A percentile compares a stretch with the other conserved stretches of the same genome.
phyloP scores from a whole-genome alignment of 192 early-diverging fungal species.

The Ambispora gerdemannii region DNA sequence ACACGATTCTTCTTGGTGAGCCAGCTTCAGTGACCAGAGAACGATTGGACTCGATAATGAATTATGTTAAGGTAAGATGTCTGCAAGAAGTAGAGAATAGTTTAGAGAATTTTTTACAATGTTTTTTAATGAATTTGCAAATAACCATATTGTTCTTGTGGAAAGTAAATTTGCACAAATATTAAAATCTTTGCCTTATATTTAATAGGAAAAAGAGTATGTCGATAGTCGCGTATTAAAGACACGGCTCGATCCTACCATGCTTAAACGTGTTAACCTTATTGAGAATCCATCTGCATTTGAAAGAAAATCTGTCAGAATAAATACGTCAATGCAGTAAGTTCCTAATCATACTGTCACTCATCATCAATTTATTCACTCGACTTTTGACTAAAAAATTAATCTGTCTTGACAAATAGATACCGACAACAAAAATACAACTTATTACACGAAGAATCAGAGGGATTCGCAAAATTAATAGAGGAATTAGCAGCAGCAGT shows the following conservation, averaged over 20 bases:
- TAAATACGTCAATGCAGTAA: constrained; percentile 44
- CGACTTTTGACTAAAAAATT: background rate
- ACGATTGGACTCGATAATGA: background rate
- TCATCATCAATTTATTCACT: background rate
- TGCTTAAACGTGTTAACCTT: constrained; percentile 29
- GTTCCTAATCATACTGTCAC: background rate
- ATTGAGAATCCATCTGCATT: constrained; percentile 31
- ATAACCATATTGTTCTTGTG: background rate
- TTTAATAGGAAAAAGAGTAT: background rate
- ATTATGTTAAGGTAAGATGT: background rate
- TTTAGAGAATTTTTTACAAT: background rate
- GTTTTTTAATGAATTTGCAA: background rate
- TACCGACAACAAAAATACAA: constrained; percentile 87
- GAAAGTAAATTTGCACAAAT: background rate
- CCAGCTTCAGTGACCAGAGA: background rate
- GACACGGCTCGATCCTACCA: background rate
- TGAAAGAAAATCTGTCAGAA: constrained; percentile 32
- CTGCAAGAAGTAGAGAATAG: background rate
- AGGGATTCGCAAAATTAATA: constrained; percentile 77
- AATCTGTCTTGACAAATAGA: constrained; percentile 24
- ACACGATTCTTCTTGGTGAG: background rate
- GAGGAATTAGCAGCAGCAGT: constrained; percentile 47
- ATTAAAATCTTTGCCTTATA: background rate
- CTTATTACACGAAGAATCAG: constrained; percentile 72
- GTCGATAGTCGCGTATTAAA: background rate